Evolutionary conservation across 495 filamentous ascomycete genomes (phyloP).

Genomic region (Echria macrotheca): DNA sequence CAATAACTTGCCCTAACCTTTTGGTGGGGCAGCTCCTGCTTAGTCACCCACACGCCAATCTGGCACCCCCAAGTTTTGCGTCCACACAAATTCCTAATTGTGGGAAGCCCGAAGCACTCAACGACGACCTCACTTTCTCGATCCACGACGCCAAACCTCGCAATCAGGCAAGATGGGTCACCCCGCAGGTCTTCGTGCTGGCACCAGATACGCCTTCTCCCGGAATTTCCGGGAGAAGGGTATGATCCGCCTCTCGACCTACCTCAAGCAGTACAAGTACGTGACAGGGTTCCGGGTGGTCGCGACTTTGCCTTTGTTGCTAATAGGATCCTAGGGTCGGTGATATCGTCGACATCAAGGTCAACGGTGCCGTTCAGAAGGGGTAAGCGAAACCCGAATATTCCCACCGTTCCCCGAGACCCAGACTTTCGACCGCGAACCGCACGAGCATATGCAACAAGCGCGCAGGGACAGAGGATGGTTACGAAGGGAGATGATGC

Average conservation of each 20-base stretch:
- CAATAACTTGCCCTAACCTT: conserved; percentile 27
- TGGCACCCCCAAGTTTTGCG: conserved; percentile 23
- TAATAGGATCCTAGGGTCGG: conserved; percentile 64
- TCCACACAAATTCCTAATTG: conserved; percentile 31
- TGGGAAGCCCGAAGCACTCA: conserved; percentile 27
- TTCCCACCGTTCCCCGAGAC: background rate
- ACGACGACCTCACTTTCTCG: conserved; percentile 33
- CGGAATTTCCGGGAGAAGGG: conserved; percentile 91
- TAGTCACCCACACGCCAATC: conserved; percentile 29
- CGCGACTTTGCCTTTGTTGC: conserved; percentile 9
- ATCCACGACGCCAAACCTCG: conserved; percentile 31
- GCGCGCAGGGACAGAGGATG: background rate
- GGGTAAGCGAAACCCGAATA: conserved; percentile 40
- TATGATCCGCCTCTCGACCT: conserved; percentile 82
- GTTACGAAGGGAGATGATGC: conserved; percentile 3
- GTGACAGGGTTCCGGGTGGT: conserved; percentile 12
- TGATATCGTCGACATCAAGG: conserved; percentile 94
- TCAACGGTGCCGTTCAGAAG: conserved; percentile 97
- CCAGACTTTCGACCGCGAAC: background rate
- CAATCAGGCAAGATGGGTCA: conserved; percentile 75
- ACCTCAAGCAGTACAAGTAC: conserved; percentile 86
- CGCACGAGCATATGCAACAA: background rate
- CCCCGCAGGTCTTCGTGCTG: conserved; percentile 86
- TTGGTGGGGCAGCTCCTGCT: conserved; percentile 15
- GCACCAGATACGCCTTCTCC: conserved; percentile 95